These are phyloP conservation scores for Microstroma glucosiphilum DNA, from an alignment of 1,284 basidiomycete species.

Conservation along the genomic window DNA sequence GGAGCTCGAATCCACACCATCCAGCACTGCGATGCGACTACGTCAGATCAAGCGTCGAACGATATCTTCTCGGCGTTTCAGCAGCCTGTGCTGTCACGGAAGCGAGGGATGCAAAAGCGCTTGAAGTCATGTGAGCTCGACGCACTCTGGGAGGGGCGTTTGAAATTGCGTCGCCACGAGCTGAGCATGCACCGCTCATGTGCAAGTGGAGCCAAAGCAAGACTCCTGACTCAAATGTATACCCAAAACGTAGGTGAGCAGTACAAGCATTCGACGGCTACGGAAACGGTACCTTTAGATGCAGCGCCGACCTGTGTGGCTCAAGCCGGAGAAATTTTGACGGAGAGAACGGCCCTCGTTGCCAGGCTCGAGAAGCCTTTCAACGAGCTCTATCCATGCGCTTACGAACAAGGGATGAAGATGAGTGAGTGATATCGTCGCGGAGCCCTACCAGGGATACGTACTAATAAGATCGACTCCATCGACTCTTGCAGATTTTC, in stretches of 20 bases:
- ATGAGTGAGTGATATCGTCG: constrained; percentile 15
- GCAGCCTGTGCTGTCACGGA: background rate
- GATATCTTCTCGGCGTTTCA: background rate
- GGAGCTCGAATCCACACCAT: background rate
- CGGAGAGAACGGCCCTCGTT: constrained; percentile 8
- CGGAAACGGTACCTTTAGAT: constrained; percentile 6
- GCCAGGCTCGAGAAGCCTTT: constrained; percentile 13
- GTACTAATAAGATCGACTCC: too few relatives aligned
- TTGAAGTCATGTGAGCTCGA: background rate
- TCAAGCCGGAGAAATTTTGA: background rate
- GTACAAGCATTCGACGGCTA: constrained; percentile 22
- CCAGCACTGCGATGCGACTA: background rate
- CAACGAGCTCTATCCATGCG: constrained; percentile 36
- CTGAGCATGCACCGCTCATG: constrained; percentile 3
- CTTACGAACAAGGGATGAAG: constrained; percentile 24
- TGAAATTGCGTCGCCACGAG: constrained; percentile 1
- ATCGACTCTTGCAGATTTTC: constrained; percentile 13
- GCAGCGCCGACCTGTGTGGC: constrained; percentile 3
- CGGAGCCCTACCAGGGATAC: background rate
- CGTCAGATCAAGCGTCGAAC: background rate
- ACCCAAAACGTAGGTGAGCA: constrained; percentile 32
- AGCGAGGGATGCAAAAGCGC: too few relatives aligned
- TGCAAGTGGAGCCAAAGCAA: background rate
- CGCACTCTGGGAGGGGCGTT: background rate
- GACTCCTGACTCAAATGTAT: constrained; percentile 31